Base-by-base conservation (phyloP, 345 rosid species). In the Cochlearia excelsa region DNA sequence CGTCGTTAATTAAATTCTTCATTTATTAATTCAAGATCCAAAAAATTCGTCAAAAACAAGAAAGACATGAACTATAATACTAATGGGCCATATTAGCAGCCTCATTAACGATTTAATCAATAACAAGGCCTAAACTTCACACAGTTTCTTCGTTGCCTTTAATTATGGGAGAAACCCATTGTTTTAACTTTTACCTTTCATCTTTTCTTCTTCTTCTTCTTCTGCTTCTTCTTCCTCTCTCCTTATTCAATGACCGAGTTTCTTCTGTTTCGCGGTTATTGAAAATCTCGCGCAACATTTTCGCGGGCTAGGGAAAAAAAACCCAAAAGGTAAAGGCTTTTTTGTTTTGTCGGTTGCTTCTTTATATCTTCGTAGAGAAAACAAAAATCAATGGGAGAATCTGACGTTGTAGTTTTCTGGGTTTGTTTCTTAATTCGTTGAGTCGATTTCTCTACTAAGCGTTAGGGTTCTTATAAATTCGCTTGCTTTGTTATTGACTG, bases 191-290 rank as follows among this genome's bases (percentile, higher is more conserved):
- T 16, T 16, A 16, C 26, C 1, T 33, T 9, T 27, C 31, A 7
- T 46, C 45, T 7, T 30, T 26, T 57, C 26, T 46, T 29, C 53
- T 39, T n/a, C 51, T 43, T 33, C 49, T 0, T 63, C 52, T 4
- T n/a, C 56, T 9, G 10, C 50, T 3, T 27, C 35, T 5, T 31
- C 35, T 2, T 33, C 35, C 4, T 33, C 47, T 23, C 26, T 5
- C 30, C 30, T 16, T 52, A 27, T 45, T 66, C 58, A 27, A 30
- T 45, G 50, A 26, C 51, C 63, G 47, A 61, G 52, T 54, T 55
- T 55, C 51, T 40, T 48, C 41, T 31, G 46, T 58, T 67, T 67
- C 71, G 51, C 52, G 45, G 59, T 50, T 42, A 58, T 67, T 67
- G 57, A 46, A 60, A 54, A 16, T 61, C 45, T 31, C 73, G 23